phyloP scores from a whole-genome alignment of 352 stramenopile genomes.

The Phytophthora sp. region DNA sequence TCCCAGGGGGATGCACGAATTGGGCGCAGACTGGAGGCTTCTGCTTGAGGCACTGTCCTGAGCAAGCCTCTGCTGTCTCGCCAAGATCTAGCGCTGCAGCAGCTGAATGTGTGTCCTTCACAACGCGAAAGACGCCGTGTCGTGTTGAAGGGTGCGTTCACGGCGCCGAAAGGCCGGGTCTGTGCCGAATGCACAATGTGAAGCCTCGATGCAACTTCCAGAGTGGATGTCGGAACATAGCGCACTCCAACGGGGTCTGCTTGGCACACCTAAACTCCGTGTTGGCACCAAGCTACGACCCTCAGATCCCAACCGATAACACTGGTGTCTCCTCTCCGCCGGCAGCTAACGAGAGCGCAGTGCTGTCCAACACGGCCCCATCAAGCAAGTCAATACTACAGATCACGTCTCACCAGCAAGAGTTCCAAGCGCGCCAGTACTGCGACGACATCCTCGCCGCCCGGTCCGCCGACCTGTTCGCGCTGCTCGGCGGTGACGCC shows the following conservation, averaged over 20 bases:
- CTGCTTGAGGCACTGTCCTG: background rate
- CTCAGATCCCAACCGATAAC: background rate
- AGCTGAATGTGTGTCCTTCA: too few species aligned
- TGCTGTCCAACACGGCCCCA: background rate
- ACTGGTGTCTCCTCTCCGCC: background rate
- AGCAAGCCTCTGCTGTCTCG: too few species aligned
- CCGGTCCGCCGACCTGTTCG: conserved; percentile 4
- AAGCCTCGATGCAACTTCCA: background rate
- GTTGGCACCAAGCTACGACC: background rate
- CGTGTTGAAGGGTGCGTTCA: background rate
- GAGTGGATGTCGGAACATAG: conserved; percentile 1
- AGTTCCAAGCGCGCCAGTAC: conserved; percentile 9
- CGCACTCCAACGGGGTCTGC: background rate
- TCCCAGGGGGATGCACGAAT: conserved; percentile 1
- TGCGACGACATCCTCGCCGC: background rate
- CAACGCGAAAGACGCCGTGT: background rate
- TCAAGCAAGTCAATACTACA: background rate
- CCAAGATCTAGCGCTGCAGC: too few species aligned
- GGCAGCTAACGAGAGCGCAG: background rate
- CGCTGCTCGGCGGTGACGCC: background rate
- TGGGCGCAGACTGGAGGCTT: background rate
- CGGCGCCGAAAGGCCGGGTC: background rate
- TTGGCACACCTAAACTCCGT: background rate
- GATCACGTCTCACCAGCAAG: conserved; percentile 1
- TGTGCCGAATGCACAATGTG: conserved; percentile 7